Evolutionary conservation across 805 yeast genomes (phyloP).

Genomic region (Candida tibetensis): DNA sequence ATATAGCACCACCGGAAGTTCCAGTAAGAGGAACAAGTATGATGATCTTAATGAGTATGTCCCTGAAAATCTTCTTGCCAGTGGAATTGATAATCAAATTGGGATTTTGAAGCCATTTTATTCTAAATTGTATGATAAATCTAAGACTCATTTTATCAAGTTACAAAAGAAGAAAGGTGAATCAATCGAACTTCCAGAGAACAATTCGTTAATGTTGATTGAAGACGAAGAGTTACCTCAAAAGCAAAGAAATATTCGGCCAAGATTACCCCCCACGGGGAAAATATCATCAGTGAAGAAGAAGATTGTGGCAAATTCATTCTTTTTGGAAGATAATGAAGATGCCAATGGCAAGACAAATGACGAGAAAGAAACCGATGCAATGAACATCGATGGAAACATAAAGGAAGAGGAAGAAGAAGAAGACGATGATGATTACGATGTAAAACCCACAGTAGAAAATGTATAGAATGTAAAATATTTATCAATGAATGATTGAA

Average conservation of each 20-base stretch:
- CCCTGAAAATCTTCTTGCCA: conserved; percentile 51
- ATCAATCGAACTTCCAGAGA: conserved; percentile 40
- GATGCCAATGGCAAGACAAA: conserved; percentile 4
- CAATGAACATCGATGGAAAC: not conserved
- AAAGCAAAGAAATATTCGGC: conserved; percentile 68
- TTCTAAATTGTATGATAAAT: conserved; percentile 37
- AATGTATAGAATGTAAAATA: not conserved
- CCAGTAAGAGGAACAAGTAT: conserved; percentile 52
- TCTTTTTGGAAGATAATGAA: conserved; percentile 45
- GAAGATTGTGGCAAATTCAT: conserved; percentile 52
- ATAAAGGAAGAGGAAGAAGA: not conserved
- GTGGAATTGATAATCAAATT: conserved; percentile 51
- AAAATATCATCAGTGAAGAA: conserved; percentile 71
- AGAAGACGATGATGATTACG: not conserved
- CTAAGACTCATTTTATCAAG: conserved; percentile 41
- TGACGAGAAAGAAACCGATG: not conserved
- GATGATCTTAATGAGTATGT: conserved; percentile 62
- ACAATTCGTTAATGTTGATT: conserved; percentile 36
- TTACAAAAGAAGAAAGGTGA: conserved; percentile 41
- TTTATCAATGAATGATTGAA: not conserved
- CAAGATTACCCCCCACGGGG: conserved; percentile 89
- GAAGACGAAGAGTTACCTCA: conserved; percentile 87
- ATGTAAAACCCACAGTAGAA: not conserved
- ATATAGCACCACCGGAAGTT: conserved; percentile 41
- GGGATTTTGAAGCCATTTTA: conserved; percentile 59